phyloP scores from a whole-genome alignment of 2,329 filamentous ascomycete species.

The Lasiodiplodia gonubiensis region DNA sequence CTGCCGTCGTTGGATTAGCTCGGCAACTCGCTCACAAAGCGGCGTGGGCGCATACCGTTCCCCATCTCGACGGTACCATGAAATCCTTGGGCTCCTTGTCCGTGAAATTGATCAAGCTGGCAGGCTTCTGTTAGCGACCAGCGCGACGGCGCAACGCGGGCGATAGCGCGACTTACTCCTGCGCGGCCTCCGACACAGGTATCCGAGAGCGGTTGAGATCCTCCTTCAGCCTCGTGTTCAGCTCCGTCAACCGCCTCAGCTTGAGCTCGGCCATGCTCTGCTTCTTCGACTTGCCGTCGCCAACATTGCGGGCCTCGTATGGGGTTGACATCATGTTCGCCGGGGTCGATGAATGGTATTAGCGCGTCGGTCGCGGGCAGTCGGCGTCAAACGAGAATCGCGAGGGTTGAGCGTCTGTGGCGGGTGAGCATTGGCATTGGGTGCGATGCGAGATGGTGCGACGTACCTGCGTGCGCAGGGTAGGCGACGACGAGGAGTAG shows the following conservation, averaged over 20 bases:
- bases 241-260: slow-evolving; percentile 91
- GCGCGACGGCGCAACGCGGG: background rate
- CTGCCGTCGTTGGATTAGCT: slow-evolving; percentile 45
- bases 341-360: slow-evolving; percentile 28
- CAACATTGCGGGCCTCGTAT: slow-evolving; percentile 70
- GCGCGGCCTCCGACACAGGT: slow-evolving; percentile 88
- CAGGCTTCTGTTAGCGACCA: slow-evolving; percentile 6
- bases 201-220: slow-evolving; percentile 95
- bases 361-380: slow-evolving; percentile 14
- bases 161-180: slow-evolving; percentile 51
- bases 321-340: slow-evolving; percentile 61
- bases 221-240: slow-evolving; percentile 94
- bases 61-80: slow-evolving; percentile 98
- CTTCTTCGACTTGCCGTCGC: slow-evolving; percentile 85
- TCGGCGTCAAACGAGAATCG: slow-evolving; percentile 26
- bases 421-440: slow-evolving; percentile 25
- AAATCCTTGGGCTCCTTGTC: slow-evolving; percentile 94
- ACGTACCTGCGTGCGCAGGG: slow-evolving; percentile 30
- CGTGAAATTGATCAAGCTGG: slow-evolving; percentile 95
- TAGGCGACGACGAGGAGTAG: slow-evolving; percentile 35
- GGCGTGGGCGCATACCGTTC: slow-evolving; percentile 61
- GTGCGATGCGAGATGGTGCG: slow-evolving; percentile 27
- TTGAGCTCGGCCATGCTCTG: slow-evolving; percentile 99
- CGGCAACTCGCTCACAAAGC: background rate
- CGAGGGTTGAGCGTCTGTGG: slow-evolving; percentile 22